Evolutionary conservation across 2,329 filamentous ascomycete genomes (phyloP).

Genomic region (Pyrenophora seminiperda): DNA sequence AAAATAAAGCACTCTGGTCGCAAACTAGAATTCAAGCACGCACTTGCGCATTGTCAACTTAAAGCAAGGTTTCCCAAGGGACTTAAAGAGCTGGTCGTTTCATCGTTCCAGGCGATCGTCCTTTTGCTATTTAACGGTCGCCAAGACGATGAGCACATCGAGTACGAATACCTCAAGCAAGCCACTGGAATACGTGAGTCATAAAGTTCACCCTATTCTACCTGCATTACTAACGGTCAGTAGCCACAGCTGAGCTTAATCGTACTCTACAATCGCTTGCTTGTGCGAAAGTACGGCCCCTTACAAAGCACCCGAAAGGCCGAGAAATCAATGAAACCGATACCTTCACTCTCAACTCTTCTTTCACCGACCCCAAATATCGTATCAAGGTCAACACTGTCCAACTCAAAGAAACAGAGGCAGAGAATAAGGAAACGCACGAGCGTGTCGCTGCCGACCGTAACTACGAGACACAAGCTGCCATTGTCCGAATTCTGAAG

Average conservation of each 20-base stretch:
- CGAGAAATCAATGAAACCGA: conserved; percentile 79
- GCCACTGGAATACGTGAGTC: conserved; percentile 72
- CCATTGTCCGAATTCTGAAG: conserved; percentile 98
- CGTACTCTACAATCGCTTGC: conserved; percentile 94
- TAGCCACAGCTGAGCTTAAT: conserved; percentile 75
- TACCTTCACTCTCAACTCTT: conserved; percentile 79
- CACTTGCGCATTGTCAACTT: conserved; percentile 87
- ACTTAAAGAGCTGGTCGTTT: conserved; percentile 85
- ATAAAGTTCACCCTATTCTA: not conserved
- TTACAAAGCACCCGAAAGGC: conserved; percentile 83
- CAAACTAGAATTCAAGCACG: conserved; percentile 88
- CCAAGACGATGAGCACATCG: conserved; percentile 65
- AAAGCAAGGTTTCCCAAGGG: conserved; percentile 80
- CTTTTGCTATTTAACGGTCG: conserved; percentile 86
- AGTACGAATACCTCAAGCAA: conserved; percentile 75
- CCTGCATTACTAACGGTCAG: conserved; percentile 15
- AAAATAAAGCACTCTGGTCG: conserved; percentile 86
- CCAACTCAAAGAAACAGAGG: conserved; percentile 92
- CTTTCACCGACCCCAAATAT: conserved; percentile 80
- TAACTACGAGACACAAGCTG: conserved; percentile 95
- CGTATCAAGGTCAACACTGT: conserved; percentile 99
- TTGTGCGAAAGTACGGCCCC: conserved; percentile 83
- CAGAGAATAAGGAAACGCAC: conserved; percentile 93
- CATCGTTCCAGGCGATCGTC: conserved; percentile 89
- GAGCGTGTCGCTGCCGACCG: conserved; percentile 86